Base-by-base conservation (phyloP, 306 rosid species). In the Medicago ruthenica region DNA sequence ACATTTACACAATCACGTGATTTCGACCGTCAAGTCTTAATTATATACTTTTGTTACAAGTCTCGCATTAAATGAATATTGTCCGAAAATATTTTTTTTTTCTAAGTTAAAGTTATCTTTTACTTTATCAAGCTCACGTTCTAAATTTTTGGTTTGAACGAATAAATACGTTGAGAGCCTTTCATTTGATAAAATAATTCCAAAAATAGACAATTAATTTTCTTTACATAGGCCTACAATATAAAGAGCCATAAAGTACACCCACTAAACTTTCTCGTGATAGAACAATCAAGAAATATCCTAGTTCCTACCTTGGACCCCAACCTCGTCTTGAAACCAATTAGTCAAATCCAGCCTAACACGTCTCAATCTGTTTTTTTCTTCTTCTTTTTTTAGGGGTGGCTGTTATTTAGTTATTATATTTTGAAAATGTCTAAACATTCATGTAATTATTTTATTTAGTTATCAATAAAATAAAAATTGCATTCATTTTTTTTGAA, bases 281-380 rank as follows among this genome's bases (percentile, higher is more conserved):
- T 18, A 59, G 74, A 71, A 50, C 74, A 63, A 78, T 77, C 64
- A 84, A 63, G 34, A 37, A 8, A 54, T 39, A 69, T 55, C 40
- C 50, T 18, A 62, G 24, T 13, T 24, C 17, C 40, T 24, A 24
- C 6, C 17, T 14, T 24, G 39, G 85, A 71, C 70, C 83, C 73
- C 24, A 40, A 69, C 64, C 73, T 64, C 74, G 78, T 69, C 75
- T 60, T 24, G 9, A 58, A 20, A 41, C 20, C 13, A 4, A 81
- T 55, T 39, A 34, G 61, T 75, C 67, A 58, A 71, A 60, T 70
- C 66, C 41, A 64, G 20, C 73, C 76, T 62, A 69, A 77, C 74
- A 61, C 37, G 68, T 73, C 53, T 62, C 74, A 14, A 13, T 54
- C 12, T 66, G 17, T 73, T 62, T 0, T 0, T 27, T 27, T 27